A percentile compares a stretch with the other conserved stretches of the same genome.
phyloP scores from a whole-genome alignment of 345 rosid genomes.

The Pelargonium nanum region DNA sequence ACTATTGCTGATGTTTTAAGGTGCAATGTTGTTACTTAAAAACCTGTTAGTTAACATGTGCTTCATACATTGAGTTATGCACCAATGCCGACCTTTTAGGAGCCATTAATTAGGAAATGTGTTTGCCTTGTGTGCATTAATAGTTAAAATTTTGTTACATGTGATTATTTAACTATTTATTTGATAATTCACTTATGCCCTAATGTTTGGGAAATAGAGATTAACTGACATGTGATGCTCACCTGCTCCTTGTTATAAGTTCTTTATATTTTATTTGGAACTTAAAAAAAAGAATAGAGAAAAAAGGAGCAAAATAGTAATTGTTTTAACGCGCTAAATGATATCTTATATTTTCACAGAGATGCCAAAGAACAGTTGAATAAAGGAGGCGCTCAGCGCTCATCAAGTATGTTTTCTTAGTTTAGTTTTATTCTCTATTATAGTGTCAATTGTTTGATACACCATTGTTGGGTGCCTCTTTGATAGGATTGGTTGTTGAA shows the following conservation, averaged over 20 bases:
- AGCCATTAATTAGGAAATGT: neutral
- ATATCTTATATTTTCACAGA: constrained; percentile 22
- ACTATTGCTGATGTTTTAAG: constrained; percentile 70
- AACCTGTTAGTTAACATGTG: neutral
- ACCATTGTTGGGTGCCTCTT: constrained; percentile 3
- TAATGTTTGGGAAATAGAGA: neutral
- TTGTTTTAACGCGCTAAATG: neutral
- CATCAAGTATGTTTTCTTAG: constrained; percentile 22
- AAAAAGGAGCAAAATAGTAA: neutral
- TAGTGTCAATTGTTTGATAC: neutral
- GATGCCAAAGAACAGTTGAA: constrained; percentile 46
- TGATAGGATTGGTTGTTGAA: constrained; percentile 57
- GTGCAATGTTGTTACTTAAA: constrained; percentile 21
- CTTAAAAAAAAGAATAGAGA: neutral
- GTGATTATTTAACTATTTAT: neutral
- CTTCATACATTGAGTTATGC: neutral
- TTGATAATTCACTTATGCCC: neutral
- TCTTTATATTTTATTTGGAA: neutral
- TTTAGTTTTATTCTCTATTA: constrained; percentile 1
- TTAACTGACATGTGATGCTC: neutral
- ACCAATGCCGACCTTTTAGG: neutral
- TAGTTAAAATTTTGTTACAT: no score
- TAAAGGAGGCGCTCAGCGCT: constrained; percentile 38
- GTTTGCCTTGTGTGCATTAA: no score
- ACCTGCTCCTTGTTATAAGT: neutral